These are phyloP conservation scores for Penicillium hesseltinei DNA, from an alignment of 2,329 filamentous ascomycete genomes.

Conservation along the genomic window DNA sequence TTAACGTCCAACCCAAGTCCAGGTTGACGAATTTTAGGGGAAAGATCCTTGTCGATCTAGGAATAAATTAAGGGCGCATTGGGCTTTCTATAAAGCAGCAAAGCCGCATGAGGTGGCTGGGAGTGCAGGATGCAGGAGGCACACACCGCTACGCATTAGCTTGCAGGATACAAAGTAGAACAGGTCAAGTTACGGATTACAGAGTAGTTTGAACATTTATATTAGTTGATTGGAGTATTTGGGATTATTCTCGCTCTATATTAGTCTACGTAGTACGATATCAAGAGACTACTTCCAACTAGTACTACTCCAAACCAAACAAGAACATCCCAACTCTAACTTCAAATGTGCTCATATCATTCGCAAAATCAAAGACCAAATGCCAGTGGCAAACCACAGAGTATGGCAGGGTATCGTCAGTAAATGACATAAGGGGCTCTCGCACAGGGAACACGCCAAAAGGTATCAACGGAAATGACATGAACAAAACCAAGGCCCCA, in stretches of 20 bases:
- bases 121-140: background rate
- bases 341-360: conserved; percentile 4
- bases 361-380: conserved; percentile 3
- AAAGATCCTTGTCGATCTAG: background rate
- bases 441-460: conserved; percentile 17
- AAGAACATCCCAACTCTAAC: background rate
- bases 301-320: background rate
- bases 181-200: background rate
- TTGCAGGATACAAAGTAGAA: background rate
- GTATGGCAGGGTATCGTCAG: conserved; percentile 27
- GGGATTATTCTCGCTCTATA: background rate
- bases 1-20: background rate
- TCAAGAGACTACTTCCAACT: background rate
- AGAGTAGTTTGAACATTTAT: no score
- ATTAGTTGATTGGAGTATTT: background rate
- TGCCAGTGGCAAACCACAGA: conserved; percentile 18
- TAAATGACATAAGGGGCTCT: conserved; percentile 19
- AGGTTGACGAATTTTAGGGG: background rate
- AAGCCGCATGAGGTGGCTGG: background rate
- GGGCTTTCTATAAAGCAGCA: background rate
- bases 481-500: background rate
- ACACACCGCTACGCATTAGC: conserved; percentile 1
- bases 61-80: background rate
- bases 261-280: no score
- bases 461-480: conserved; percentile 16